phyloP scores from a whole-genome alignment of 345 rosid genomes.

The Citropsis articulata region DNA sequence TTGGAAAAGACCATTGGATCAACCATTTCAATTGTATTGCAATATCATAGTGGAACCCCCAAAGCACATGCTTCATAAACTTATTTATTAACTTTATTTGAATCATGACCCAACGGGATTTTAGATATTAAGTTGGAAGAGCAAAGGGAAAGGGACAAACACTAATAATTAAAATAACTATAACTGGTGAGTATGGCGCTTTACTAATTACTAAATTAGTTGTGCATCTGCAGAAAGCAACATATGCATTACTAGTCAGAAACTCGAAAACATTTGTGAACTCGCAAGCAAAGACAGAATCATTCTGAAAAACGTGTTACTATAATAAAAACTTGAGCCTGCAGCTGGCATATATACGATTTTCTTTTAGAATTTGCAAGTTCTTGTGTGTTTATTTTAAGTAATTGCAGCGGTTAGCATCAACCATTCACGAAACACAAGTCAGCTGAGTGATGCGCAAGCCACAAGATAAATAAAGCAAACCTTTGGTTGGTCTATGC shows the following conservation, averaged over 20 bases:
- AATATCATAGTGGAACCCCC: not conserved
- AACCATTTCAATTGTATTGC: not conserved
- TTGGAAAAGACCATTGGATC: not conserved
- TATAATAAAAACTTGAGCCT: not conserved
- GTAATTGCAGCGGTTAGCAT: not conserved
- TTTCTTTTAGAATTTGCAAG: not conserved
- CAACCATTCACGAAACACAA: not conserved
- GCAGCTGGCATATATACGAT: not conserved
- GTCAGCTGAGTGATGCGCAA: not conserved
- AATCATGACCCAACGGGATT: not conserved
- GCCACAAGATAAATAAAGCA: not conserved
- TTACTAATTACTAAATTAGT: not conserved
- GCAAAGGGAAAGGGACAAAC: not conserved
- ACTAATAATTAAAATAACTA: not conserved
- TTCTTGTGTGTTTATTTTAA: not conserved
- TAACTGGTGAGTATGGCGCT: not conserved
- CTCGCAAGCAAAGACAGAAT: slow-evolving; percentile 1
- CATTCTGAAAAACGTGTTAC: slow-evolving; percentile 5
- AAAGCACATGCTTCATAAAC: not conserved
- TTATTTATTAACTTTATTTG: not conserved
- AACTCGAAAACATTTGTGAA: not conserved
- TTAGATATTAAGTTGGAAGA: not conserved
- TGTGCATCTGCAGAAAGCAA: not conserved
- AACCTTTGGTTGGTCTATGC: not conserved
- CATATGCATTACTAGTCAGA: not conserved